These are phyloP conservation scores for Rhodotorula sp. DNA, from an alignment of 1,284 basidiomycete genomes.

Conservation along the genomic window DNA sequence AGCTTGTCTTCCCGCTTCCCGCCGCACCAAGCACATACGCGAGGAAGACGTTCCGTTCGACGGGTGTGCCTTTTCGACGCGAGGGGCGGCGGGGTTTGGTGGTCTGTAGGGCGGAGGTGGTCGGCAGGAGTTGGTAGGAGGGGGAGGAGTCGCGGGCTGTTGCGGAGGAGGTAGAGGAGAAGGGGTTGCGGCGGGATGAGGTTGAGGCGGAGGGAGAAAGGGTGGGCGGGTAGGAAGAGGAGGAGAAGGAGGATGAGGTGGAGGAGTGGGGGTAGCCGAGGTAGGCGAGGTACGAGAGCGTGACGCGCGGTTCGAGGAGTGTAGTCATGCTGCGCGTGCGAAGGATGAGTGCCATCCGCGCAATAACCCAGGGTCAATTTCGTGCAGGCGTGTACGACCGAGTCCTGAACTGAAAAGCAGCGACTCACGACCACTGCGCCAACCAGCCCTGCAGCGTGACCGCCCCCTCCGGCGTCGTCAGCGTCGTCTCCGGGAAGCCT, in stretches of 20 bases:
- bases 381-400: no score
- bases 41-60: conserved; percentile 82
- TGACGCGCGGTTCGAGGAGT: conserved; percentile 83
- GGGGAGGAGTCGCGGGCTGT: conserved; percentile 80
- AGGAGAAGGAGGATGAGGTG: conserved; percentile 54
- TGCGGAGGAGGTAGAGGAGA: conserved; percentile 85
- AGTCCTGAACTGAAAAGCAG: no score
- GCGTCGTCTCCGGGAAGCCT: conserved; percentile 84
- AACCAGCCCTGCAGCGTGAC: conserved; percentile 97
- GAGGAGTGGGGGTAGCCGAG: conserved; percentile 75
- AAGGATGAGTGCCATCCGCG: no score
- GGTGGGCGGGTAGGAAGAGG: conserved; percentile 46
- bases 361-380: no score
- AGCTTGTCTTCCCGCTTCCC: conserved; percentile 88
- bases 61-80: conserved; percentile 50
- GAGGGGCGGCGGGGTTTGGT: conserved; percentile 63
- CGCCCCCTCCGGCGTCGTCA: conserved; percentile 73
- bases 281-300: conserved; percentile 93
- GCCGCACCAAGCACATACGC: conserved; percentile 80
- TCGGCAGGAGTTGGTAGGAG: conserved; percentile 29
- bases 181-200: conserved; percentile 84
- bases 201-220: conserved; percentile 3
- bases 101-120: conserved; percentile 75
- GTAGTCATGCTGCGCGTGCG: conserved; percentile 79
- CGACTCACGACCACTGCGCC: conserved; percentile 87